phyloP scores from a whole-genome alignment of 2,329 filamentous ascomycete genomes.

The Gnomoniopsis sp. region DNA sequence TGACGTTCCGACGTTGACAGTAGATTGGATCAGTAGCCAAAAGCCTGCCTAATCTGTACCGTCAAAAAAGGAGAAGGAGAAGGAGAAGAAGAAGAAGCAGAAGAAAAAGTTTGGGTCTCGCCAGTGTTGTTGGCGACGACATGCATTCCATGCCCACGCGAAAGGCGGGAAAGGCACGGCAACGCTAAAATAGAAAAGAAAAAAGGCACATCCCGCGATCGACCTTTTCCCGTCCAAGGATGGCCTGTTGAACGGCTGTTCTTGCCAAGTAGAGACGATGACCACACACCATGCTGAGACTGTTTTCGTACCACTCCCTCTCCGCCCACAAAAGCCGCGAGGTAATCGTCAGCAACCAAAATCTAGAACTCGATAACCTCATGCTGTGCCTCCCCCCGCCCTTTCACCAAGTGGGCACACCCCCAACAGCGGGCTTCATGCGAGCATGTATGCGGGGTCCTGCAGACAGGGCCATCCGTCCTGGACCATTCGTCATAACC shows the following conservation, averaged over 20 bases:
- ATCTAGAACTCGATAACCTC: background rate
- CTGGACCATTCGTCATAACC: background rate
- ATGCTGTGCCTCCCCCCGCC: background rate
- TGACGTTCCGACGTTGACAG: no score
- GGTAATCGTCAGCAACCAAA: background rate
- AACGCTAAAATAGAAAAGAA: constrained; percentile 1
- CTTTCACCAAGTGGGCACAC: background rate
- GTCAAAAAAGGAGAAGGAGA: background rate
- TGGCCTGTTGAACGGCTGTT: constrained; percentile 17
- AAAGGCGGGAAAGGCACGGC: constrained; percentile 1
- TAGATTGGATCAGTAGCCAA: background rate
- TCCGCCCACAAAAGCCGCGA: background rate
- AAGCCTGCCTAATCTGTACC: background rate
- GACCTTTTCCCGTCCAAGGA: constrained; percentile 16
- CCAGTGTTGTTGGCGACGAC: background rate
- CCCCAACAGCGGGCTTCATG: background rate
- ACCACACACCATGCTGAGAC: background rate
- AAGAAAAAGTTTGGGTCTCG: no score
- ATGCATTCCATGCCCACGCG: background rate
- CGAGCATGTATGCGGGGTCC: constrained; percentile 1
- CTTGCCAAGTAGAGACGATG: constrained; percentile 1
- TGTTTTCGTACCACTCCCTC: constrained; percentile 1
- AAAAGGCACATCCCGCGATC: constrained; percentile 11
- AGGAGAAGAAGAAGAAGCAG: background rate
- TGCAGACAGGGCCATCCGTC: background rate